Percentiles rank a stretch among this genome's conserved stretches.
Conservation (phyloP, 2,329 filamentous ascomycete genomes). For the Didymella pinodella region DNA sequence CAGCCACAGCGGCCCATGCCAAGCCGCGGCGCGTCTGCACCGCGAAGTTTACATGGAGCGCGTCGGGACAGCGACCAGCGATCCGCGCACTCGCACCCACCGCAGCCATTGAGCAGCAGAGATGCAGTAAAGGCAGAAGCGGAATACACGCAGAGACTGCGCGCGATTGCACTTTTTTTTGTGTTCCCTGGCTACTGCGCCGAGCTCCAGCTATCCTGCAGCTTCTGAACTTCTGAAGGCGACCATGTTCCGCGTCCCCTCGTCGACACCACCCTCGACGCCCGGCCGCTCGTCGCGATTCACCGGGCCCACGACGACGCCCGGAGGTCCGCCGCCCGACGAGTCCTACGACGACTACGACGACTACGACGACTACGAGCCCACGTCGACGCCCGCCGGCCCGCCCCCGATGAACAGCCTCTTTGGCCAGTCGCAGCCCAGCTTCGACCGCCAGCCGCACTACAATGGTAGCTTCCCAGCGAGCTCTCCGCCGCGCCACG, state of each 20-base stretch:
- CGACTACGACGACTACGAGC: conserved; percentile 49
- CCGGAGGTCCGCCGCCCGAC: conserved; percentile 64
- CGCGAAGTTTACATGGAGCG: conserved; percentile 29
- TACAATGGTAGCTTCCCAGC: conserved; percentile 28
- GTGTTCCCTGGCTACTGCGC: conserved; percentile 12
- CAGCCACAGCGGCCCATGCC: conserved; percentile 6
- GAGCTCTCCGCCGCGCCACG: conserved; percentile 48
- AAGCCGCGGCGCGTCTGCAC: conserved; percentile 29
- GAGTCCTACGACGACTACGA: conserved; percentile 49
- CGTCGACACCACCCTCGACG: conserved; percentile 48
- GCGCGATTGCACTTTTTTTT: conserved; percentile 3
- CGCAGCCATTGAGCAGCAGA: background rate
- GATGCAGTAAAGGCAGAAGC: background rate
- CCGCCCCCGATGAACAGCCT: conserved; percentile 53
- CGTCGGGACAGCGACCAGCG: conserved; percentile 12
- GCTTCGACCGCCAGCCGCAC: conserved; percentile 57
- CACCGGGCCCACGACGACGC: conserved; percentile 62
- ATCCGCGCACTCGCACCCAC: background rate
- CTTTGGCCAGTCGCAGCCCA: conserved; percentile 1
- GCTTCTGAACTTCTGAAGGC: too few relatives aligned
- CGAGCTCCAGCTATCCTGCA: background rate
- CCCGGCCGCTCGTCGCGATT: conserved; percentile 41
- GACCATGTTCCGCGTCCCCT: conserved; percentile 48
- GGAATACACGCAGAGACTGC: conserved; percentile 8
- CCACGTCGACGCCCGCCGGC: conserved; percentile 65